A percentile compares a stretch with the other conserved stretches of the same genome.
phyloP scores from a whole-genome alignment of 768 basidiomycete genomes.

The Hydnum rufescens region DNA sequence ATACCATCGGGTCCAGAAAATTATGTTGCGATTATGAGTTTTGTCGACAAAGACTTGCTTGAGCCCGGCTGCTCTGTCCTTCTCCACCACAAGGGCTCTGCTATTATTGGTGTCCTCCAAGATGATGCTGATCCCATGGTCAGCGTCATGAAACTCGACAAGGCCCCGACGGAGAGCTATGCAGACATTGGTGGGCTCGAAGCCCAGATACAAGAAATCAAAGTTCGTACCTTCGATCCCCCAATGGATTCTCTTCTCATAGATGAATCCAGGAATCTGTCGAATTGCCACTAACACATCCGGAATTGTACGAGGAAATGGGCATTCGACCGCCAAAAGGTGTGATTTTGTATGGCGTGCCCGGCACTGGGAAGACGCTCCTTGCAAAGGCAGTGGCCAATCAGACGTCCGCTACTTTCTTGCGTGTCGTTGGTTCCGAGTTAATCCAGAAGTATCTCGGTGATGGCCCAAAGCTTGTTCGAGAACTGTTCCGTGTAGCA shows the following conservation, averaged over 20 bases:
- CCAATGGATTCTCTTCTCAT: neutral
- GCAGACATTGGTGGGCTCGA: conserved; percentile 97
- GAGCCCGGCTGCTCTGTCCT: conserved; percentile 93
- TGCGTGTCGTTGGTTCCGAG: conserved; percentile 93
- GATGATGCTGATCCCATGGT: conserved; percentile 94
- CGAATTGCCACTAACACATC: conserved; percentile 91
- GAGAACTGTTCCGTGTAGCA: conserved; percentile 91
- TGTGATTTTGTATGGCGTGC: conserved; percentile 96
- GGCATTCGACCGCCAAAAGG: conserved; percentile 99
- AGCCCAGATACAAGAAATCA: conserved; percentile 95
- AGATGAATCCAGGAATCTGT: conserved; percentile 61
- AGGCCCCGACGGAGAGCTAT: conserved; percentile 96
- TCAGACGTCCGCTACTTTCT: conserved; percentile 93
- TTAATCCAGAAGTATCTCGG: conserved; percentile 99
- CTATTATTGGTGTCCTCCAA: conserved; percentile 85
- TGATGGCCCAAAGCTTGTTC: conserved; percentile 93
- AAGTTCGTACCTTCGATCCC: conserved; percentile 29
- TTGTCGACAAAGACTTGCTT: conserved; percentile 93
- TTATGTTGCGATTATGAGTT: conserved; percentile 94
- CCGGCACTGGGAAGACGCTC: conserved; percentile 95
- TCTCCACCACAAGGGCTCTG: conserved; percentile 87
- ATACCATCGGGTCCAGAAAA: conserved; percentile 88
- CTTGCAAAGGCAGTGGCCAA: conserved; percentile 96
- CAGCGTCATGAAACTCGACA: conserved; percentile 97
- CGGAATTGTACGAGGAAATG: conserved; percentile 99